phyloP scores from a whole-genome alignment of 192 early-diverging fungal species.

The Mortierella hygrophila region DNA sequence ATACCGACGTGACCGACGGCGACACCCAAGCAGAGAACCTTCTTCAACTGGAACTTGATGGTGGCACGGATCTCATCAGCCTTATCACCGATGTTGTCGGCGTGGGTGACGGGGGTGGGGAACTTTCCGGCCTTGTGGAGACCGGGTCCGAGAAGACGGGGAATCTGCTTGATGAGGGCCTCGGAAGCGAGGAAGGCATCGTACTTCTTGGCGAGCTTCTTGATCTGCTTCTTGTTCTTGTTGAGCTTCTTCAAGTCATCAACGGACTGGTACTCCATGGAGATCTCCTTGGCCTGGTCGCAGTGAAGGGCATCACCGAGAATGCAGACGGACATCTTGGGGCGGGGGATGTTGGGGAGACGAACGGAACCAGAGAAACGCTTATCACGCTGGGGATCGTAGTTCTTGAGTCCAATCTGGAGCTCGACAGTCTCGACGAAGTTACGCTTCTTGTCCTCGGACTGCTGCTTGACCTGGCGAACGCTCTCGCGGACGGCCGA shows the following conservation, averaged over 20 bases:
- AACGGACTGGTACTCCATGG: slow-evolving; percentile 92
- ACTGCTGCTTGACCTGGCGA: slow-evolving; percentile 73
- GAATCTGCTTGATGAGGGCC: slow-evolving; percentile 99
- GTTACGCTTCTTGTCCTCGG: slow-evolving; percentile 94
- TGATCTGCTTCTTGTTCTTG: slow-evolving; percentile 99
- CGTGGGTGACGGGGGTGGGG: slow-evolving; percentile 94
- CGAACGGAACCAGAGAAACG: slow-evolving; percentile 97
- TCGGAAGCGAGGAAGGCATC: slow-evolving; percentile 98
- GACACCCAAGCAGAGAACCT: slow-evolving; percentile 97
- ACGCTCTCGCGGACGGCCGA: slow-evolving; percentile 90
- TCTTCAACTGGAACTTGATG: slow-evolving; percentile 99
- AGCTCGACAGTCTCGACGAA: slow-evolving; percentile 98
- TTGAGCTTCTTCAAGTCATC: slow-evolving; percentile 99
- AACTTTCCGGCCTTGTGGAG: slow-evolving; percentile 99
- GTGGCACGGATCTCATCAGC: slow-evolving; percentile 95
- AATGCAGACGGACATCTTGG: slow-evolving; percentile 95
- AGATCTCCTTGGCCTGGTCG: slow-evolving; percentile 93
- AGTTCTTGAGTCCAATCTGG: slow-evolving; percentile 99
- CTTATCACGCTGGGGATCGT: slow-evolving; percentile 99
- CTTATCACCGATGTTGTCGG: slow-evolving; percentile 88
- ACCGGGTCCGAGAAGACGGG: slow-evolving; percentile 98
- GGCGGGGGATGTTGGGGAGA: slow-evolving; percentile 95
- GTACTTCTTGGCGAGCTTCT: slow-evolving; percentile 99
- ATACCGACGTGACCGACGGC: slow-evolving; percentile 95
- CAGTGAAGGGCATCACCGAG: slow-evolving; percentile 97